Evolutionary conservation across 495 filamentous ascomycete genomes (phyloP), one percentile per base, ranked within the genome.

Genomic region (Acidiella bohemica): DNA sequence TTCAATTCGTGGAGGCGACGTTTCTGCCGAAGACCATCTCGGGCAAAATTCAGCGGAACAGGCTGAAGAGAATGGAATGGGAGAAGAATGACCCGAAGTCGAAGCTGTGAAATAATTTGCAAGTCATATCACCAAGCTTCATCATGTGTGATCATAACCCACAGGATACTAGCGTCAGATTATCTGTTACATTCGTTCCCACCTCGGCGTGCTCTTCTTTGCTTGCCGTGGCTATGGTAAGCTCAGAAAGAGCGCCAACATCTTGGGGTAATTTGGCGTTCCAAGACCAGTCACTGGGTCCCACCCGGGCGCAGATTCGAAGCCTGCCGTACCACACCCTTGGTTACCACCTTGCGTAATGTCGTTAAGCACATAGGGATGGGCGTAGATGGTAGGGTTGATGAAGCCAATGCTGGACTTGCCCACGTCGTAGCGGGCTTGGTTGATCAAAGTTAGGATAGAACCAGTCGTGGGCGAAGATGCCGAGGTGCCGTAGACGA

Each of bases 381-480:
- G 13, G 9, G 39, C 39, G 25, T 48, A 48, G 21, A 32, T 21
- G 16, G 33, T 28, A 2, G 45, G 45, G 54, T 87, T 86, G 27
- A 87, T 51, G 63, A 84, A 85, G 0, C 81, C 81, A 39, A 86
- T 54, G 0, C 68, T 58, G 1, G 69, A 59, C 50, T 72, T 58
- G 20, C 69, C 69, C n/a, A 60, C 62, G 1, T 67, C 56, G 24
- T 75, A 57, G 1, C 78, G 65, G 0, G 73, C 80, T 44, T 78
- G 76, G 45, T 86, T 84, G 30, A 86, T 63, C n/a, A 84, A 59
- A 0, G 67, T 67, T 4, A 87, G 56, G 13, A 87, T 54, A 8
- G 68, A 75, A 3, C 71, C 67, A 12, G 78, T 71, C 0, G 72
- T 63, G 0, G 81, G 81, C 1, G 75, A 58, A 0, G 73, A 67